Conservation (phyloP, 306 rosid genomes). For the Abrus precatorius region DNA sequence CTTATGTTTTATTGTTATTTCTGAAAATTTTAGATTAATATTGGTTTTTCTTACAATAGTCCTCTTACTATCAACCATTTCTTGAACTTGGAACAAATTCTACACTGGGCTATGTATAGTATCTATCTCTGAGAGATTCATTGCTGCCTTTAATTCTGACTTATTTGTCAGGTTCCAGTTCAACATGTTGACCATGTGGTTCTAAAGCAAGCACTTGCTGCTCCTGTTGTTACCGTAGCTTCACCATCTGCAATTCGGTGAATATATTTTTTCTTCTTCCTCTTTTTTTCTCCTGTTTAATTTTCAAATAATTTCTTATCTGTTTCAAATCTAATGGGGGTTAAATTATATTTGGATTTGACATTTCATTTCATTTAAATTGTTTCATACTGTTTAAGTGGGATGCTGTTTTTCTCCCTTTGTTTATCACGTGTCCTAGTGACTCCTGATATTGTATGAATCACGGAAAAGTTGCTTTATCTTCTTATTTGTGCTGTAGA, state of each 20-base stretch:
- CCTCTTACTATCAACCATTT: background rate
- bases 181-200: conserved; percentile 68
- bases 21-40: conserved; percentile 7
- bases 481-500: conserved; percentile 32
- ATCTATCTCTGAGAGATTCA: conserved; percentile 34
- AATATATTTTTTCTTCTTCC: conserved; percentile 42
- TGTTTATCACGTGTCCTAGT: conserved; percentile 23
- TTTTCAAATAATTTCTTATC: background rate
- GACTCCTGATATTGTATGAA: conserved; percentile 19
- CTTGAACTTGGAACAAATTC: background rate
- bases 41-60: background rate
- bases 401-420: conserved; percentile 38
- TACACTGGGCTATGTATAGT: conserved; percentile 22
- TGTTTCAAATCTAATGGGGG: conserved; percentile 24
- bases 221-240: conserved; percentile 92
- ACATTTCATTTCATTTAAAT: background rate
- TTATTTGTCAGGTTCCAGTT: conserved; percentile 76
- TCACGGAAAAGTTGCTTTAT: background rate
- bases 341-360: conserved; percentile 25
- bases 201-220: conserved; percentile 76
- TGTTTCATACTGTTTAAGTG: conserved; percentile 5
- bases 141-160: conserved; percentile 40
- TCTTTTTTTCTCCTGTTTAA: background rate
- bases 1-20: conserved; percentile 20
- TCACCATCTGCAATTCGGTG: conserved; percentile 94